Conservation (phyloP, 257 asterid genomes). For the Paraleonurus japonicus region DNA sequence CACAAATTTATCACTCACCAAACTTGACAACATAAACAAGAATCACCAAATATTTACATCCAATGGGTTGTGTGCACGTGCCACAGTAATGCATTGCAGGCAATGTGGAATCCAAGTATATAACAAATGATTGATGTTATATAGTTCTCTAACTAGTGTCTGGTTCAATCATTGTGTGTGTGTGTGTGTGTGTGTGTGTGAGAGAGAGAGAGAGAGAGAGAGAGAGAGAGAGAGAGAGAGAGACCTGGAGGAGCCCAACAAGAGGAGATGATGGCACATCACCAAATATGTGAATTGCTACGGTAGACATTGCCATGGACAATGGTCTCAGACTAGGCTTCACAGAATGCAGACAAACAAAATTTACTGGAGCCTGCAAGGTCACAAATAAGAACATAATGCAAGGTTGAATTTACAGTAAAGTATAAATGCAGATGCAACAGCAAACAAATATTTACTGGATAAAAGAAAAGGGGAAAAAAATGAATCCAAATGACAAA, state of each 20-base stretch:
- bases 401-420: neutral
- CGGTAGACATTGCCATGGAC: slow-evolving; percentile 88
- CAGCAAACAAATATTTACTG: neutral
- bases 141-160: neutral
- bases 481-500: neutral
- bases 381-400: slow-evolving; percentile 1
- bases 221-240: neutral
- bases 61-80: neutral
- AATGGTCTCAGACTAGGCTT: slow-evolving; percentile 88
- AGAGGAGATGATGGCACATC: slow-evolving; percentile 97
- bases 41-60: neutral
- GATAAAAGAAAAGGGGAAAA: neutral
- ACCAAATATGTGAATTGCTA: slow-evolving; percentile 80
- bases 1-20: neutral
- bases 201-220: too few relatives aligned
- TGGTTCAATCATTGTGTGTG: neutral
- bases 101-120: neutral
- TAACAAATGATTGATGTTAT: neutral
- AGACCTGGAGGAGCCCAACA: slow-evolving; percentile 91
- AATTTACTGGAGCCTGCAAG: slow-evolving; percentile 88
- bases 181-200: too few relatives aligned
- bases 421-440: neutral
- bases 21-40: neutral
- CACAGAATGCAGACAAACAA: slow-evolving; percentile 79
- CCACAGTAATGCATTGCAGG: neutral